phyloP scores from a whole-genome alignment of 2,329 filamentous ascomycete genomes.

The Akanthomyces uredinophilus region DNA sequence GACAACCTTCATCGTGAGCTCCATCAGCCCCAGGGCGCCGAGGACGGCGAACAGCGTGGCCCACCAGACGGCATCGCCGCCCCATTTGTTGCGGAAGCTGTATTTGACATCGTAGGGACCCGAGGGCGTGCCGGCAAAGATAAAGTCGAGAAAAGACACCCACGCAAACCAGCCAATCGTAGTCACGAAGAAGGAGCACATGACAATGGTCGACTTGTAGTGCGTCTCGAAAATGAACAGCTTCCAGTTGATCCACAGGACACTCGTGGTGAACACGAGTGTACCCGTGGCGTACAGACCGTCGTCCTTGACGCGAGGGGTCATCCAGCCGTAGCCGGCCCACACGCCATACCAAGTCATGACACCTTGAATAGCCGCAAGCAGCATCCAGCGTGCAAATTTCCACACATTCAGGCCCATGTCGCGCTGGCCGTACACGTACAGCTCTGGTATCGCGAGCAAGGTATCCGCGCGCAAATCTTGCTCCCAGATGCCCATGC shows the following conservation, averaged over 20 bases:
- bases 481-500: constrained; percentile 87
- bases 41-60: constrained; percentile 61
- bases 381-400: constrained; percentile 73
- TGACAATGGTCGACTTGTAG: constrained; percentile 63
- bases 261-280: constrained; percentile 63
- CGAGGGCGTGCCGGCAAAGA: constrained; percentile 49
- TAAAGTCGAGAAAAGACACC: constrained; percentile 64
- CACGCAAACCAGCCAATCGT: constrained; percentile 65
- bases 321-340: constrained; percentile 45
- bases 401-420: constrained; percentile 68
- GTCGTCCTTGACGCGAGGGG: constrained; percentile 53
- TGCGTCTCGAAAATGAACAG: constrained; percentile 75
- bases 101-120: constrained; percentile 61
- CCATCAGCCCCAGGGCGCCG: constrained; percentile 55
- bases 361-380: constrained; percentile 67
- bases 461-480: constrained; percentile 79
- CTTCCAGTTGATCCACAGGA: constrained; percentile 71
- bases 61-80: constrained; percentile 70
- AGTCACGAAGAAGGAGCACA: constrained; percentile 53
- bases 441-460: constrained; percentile 88
- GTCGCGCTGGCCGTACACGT: constrained; percentile 71
- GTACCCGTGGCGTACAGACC: constrained; percentile 70
- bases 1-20: constrained; percentile 53
- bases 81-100: constrained; percentile 63
- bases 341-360: constrained; percentile 64